Evolutionary conservation across 148 eudicot genomes (phyloP), one percentile per base, ranked within the genome.

Genomic region (Camellia lanceoleosa): DNA sequence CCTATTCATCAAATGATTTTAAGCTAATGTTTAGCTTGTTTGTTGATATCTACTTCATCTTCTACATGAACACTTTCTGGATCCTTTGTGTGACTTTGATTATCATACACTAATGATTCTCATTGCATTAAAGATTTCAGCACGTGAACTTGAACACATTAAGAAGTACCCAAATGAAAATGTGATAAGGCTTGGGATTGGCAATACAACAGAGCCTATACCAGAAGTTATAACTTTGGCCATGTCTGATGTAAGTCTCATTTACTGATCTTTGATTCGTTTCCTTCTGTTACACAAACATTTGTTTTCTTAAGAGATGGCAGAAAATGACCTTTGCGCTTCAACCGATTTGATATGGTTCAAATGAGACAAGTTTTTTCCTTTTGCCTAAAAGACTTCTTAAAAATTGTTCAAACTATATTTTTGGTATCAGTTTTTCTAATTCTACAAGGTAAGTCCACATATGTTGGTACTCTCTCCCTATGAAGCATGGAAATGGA

Each of bases 171-270:
- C 98, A 51, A 79, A 89, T 85, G 98, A 89, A 76, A 87, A 91
- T 67, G 79, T 92, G 19, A 90, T 94, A 66, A 92, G 92, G 80
- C 93, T 94, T 16, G 98, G 98, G 46, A 84, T 94, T 74, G 98
- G 98, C 41, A 93, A 94, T 71, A 94, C 98, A 18, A 92, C 98
- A 8, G 86, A 92, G 78, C 98, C 98, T 13, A 82, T 94, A 78
- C 97, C 98, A 14, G 83, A 85, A 73, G 61, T 85, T 81, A 85
- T 92, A 72, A 81, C 98, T 49, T 80, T 61, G 19, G 87, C 85
- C 68, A 94, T 94, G 98, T 87, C 91, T 75, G 80, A 90, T 87
- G 98, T 94, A 84, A 80, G 86, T 75, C 5, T 66, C 42, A 2
- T 42, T 67, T 42, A n/a, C 20, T 68, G 62, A 19, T 46, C 23